Conservation (phyloP, 116 monocot species). For the Posidonia oceanica region DNA sequence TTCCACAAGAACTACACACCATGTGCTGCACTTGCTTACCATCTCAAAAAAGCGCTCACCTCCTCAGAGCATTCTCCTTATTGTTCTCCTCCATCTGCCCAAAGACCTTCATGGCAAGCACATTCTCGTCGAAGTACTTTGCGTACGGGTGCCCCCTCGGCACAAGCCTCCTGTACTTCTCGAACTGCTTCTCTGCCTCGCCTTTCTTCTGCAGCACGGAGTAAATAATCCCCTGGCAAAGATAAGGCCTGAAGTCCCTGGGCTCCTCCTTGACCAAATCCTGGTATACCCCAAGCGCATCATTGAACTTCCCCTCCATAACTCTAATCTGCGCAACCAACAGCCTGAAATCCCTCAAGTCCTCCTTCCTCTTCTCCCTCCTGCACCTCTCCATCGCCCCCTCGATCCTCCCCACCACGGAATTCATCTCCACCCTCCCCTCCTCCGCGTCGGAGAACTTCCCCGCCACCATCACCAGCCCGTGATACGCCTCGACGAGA, state of each 20-base stretch:
- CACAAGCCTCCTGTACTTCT: constrained; percentile 63
- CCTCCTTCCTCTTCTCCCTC: constrained; percentile 53
- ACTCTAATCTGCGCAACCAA: constrained; percentile 54
- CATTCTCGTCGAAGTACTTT: constrained; percentile 40
- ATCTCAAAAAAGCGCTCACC: neutral
- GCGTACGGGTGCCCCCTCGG: constrained; percentile 57
- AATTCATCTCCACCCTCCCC: constrained; percentile 27
- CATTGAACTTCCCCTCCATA: constrained; percentile 35
- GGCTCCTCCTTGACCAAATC: constrained; percentile 65
- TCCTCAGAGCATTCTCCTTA: constrained; percentile 1
- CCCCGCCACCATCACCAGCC: constrained; percentile 35
- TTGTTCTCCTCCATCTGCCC: constrained; percentile 22
- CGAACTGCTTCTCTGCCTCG: constrained; percentile 66
- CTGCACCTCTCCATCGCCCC: constrained; percentile 42
- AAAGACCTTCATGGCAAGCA: constrained; percentile 46
- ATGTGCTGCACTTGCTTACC: too few relatives aligned
- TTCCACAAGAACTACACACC: too few relatives aligned
- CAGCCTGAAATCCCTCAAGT: constrained; percentile 63
- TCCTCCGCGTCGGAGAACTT: neutral
- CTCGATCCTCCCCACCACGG: constrained; percentile 31
- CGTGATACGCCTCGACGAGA: constrained; percentile 60
- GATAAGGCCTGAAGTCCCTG: constrained; percentile 69
- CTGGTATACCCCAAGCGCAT: constrained; percentile 43
- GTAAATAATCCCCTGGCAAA: constrained; percentile 68
- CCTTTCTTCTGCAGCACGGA: constrained; percentile 54